Evolutionary conservation across 2,329 filamentous ascomycete genomes (phyloP).

Genomic region (Paecilomyces formosus): DNA sequence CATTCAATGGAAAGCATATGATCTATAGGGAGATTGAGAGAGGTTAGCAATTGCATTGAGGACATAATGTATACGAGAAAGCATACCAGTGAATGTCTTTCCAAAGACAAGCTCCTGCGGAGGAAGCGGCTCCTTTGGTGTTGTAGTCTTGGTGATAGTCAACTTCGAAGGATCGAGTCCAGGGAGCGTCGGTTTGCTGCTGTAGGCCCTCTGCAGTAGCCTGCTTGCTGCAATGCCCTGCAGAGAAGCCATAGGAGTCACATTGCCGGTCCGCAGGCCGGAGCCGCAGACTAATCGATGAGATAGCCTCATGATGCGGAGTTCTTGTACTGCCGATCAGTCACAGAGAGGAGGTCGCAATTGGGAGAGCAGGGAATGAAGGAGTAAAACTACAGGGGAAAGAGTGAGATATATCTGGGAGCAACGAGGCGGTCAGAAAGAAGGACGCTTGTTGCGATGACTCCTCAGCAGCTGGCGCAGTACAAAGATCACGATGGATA

Average conservation of each 20-base stretch:
- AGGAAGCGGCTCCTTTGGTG: conserved; percentile 66
- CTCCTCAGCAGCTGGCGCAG: neutral
- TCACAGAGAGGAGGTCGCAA: neutral
- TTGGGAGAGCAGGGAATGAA: conserved; percentile 1
- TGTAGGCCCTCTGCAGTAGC: conserved; percentile 45
- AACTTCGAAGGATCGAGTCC: conserved; percentile 74
- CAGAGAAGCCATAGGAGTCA: conserved; percentile 13
- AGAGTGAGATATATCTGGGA: conserved; percentile 3
- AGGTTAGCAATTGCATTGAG: conserved; percentile 11
- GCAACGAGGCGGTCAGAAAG: neutral
- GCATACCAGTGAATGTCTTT: conserved; percentile 74
- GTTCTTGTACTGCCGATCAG: neutral
- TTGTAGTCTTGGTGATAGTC: conserved; percentile 63
- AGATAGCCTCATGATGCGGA: conserved; percentile 23
- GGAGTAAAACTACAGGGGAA: conserved; percentile 3
- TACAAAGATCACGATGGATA: neutral
- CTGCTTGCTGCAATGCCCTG: conserved; percentile 20
- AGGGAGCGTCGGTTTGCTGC: conserved; percentile 40
- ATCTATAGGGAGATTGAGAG: conserved; percentile 48
- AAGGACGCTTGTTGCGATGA: neutral
- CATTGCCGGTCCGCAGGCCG: conserved; percentile 17
- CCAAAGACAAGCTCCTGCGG: conserved; percentile 85
- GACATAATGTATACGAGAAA: neutral
- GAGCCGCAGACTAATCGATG: conserved; percentile 27
- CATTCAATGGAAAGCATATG: conserved; percentile 97